These are phyloP conservation scores for Petrea volubilis DNA, from an alignment of 257 asterid species.

Conservation along the genomic window DNA sequence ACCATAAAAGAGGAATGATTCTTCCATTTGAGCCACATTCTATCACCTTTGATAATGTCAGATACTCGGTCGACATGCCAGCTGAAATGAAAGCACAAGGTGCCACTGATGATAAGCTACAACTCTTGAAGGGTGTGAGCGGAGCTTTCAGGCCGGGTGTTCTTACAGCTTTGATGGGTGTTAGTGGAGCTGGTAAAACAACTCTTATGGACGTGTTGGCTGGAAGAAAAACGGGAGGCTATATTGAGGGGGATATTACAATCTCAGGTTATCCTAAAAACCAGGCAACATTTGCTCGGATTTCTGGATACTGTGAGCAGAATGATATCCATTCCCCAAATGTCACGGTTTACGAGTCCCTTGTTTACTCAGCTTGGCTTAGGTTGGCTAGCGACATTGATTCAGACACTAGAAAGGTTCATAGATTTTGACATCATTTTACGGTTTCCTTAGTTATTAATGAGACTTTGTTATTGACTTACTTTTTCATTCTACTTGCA, in stretches of 20 bases:
- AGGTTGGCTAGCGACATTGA: slow-evolving; percentile 48
- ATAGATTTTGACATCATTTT: background rate
- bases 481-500: slow-evolving; percentile 17
- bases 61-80: slow-evolving; percentile 60
- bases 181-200: slow-evolving; percentile 67
- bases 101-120: slow-evolving; percentile 38
- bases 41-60: slow-evolving; percentile 51
- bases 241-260: slow-evolving; percentile 50
- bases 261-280: slow-evolving; percentile 57
- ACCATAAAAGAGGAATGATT: slow-evolving; percentile 45
- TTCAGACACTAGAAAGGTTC: slow-evolving; percentile 45
- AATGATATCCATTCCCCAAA: slow-evolving; percentile 60
- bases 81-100: slow-evolving; percentile 48
- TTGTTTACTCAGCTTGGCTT: slow-evolving; percentile 55
- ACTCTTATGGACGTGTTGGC: slow-evolving; percentile 62
- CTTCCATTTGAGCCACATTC: slow-evolving; percentile 58
- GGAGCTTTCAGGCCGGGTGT: slow-evolving; percentile 59
- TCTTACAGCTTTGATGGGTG: slow-evolving; percentile 67
- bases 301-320: slow-evolving; percentile 60
- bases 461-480: slow-evolving; percentile 2
- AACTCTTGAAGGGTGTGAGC: slow-evolving; percentile 44
- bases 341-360: slow-evolving; percentile 51
- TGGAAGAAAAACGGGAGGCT: slow-evolving; percentile 60
- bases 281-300: slow-evolving; percentile 55
- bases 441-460: background rate